A percentile compares a stretch with the other conserved stretches of the same genome.
Evolutionary conservation across 306 rosid genomes (phyloP).

Genomic region (Quercus wislizeni): DNA sequence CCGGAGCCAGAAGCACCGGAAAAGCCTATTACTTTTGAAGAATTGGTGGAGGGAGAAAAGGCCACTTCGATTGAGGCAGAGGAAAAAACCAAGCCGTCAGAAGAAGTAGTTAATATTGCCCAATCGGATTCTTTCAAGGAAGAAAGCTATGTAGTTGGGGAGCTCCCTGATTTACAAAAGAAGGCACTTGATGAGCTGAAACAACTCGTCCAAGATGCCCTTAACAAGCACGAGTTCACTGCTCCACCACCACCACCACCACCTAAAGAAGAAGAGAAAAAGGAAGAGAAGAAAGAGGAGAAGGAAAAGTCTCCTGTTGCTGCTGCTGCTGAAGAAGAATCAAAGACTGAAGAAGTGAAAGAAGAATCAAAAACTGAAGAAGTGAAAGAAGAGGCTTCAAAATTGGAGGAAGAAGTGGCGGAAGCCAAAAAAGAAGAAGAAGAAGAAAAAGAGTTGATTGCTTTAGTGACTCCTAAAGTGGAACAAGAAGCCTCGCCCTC

Average conservation of each 20-base stretch:
- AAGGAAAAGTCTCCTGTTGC: constrained; percentile 7
- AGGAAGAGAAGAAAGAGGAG: constrained; percentile 20
- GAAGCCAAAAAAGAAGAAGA: too few species aligned
- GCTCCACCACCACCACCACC: constrained; percentile 41
- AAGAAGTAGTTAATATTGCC: constrained; percentile 32
- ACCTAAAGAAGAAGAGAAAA: constrained; percentile 39
- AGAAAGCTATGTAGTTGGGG: constrained; percentile 71
- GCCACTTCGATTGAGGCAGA: constrained; percentile 7
- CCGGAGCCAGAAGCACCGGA: constrained; percentile 19
- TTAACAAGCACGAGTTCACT: constrained; percentile 64
- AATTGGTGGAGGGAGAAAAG: constrained; percentile 21
- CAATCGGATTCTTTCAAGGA: constrained; percentile 94
- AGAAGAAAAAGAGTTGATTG: too few species aligned
- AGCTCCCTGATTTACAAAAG: constrained; percentile 77
- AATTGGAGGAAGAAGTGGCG: constrained; percentile 6
- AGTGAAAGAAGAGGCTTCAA: constrained; percentile 25
- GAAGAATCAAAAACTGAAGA: neutral
- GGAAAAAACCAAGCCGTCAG: constrained; percentile 26
- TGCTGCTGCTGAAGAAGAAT: neutral
- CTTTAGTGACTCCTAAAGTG: neutral
- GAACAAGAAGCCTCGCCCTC: neutral
- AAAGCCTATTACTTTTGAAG: constrained; percentile 13
- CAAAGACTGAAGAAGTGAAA: constrained; percentile 16
- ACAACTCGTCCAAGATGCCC: constrained; percentile 64
- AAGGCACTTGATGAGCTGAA: constrained; percentile 82